Evolutionary conservation across 2,329 filamentous ascomycete genomes (phyloP).

Genomic region (Phyllosticta paracitricarpa): DNA sequence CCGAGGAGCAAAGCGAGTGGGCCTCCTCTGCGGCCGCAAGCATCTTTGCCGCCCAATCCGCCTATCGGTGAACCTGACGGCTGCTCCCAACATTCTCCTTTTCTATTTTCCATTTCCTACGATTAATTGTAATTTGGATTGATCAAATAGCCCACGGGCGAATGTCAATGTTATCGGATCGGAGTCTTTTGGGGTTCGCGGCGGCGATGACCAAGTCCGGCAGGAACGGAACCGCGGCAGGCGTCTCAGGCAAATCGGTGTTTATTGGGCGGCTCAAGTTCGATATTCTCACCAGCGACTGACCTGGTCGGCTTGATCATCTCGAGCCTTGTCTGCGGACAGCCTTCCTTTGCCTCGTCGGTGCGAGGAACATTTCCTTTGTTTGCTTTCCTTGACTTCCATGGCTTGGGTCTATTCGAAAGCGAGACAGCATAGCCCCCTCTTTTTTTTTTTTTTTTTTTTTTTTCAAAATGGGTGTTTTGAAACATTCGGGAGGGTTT

Average conservation of each 20-base stretch:
- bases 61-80: slow-evolving; percentile 18
- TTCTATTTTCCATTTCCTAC: slow-evolving; percentile 8
- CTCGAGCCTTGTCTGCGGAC: background rate
- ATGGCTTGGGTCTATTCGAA: slow-evolving; percentile 3
- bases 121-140: slow-evolving; percentile 11
- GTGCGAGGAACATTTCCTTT: slow-evolving; percentile 3
- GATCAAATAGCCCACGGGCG: slow-evolving; percentile 2
- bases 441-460: slow-evolving; percentile 3
- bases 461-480: background rate
- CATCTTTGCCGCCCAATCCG: slow-evolving; percentile 36
- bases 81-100: background rate
- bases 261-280: slow-evolving; percentile 1
- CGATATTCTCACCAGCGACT: background rate
- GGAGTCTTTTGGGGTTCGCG: slow-evolving; percentile 4
- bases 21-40: slow-evolving; percentile 71
- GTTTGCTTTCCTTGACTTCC: background rate
- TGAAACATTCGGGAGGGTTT: background rate
- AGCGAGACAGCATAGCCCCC: slow-evolving; percentile 3
- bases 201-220: slow-evolving; percentile 1
- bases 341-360: background rate
- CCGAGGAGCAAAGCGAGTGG: slow-evolving; percentile 92
- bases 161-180: slow-evolving; percentile 7
- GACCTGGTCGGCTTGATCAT: slow-evolving; percentile 3
- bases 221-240: slow-evolving; percentile 9
- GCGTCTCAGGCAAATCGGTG: slow-evolving; percentile 8